Base-by-base conservation (phyloP, 2,329 filamentous ascomycete species). In the Colletotrichum liaoningense region DNA sequence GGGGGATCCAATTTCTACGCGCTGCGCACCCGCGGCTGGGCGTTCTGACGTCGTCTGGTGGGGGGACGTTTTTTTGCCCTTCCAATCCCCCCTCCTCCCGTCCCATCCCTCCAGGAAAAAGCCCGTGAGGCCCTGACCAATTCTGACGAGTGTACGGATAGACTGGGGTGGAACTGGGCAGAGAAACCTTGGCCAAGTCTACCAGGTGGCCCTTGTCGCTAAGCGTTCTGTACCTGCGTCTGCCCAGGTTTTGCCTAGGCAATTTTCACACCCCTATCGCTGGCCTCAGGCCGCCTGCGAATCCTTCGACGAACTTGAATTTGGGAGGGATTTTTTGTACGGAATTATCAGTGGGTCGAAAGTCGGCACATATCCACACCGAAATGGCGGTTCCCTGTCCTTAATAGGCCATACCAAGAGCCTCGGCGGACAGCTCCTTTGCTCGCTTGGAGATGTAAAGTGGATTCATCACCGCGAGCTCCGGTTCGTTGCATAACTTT, bases 151-250 rank as follows among this genome's bases (percentile, higher is more conserved):
- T 49, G 3, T 28, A 33, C 30, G 30, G 30, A 33, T 33, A n/a
- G 42, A 49, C 42, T 9, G 8, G 7, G 42, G 42, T 38, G 59
- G 26, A 14, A 24, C 16, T 19, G 59, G 59, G 28, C 62, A 24
- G 62, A 35, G 26, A 54, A 12, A 54, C 49, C 46, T n/a, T n/a
- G 5, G n/a, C 28, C 12, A 14, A 22, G 28, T 16, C 24, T 16
- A 14, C 22, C 30, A 22, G n/a, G 42, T 33, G 22, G 46, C 42
- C 46, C 68, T 28, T 56, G n/a, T 46, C 46, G 38, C 56, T 59
- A 30, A 19, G 59, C 67, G 67, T 63, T 26, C 49, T 66, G 70
- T 73, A 73, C 70, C 70, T 73, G 70, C 70, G 49, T 70, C 67
- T 65, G 67, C 42, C 46, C 67, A 49, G 63, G 11, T 65, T 30